Evolutionary conservation across 192 early-diverging fungal genomes (phyloP), one percentile per base, ranked within the genome.

Genomic region (Chytriomyces sp.): DNA sequence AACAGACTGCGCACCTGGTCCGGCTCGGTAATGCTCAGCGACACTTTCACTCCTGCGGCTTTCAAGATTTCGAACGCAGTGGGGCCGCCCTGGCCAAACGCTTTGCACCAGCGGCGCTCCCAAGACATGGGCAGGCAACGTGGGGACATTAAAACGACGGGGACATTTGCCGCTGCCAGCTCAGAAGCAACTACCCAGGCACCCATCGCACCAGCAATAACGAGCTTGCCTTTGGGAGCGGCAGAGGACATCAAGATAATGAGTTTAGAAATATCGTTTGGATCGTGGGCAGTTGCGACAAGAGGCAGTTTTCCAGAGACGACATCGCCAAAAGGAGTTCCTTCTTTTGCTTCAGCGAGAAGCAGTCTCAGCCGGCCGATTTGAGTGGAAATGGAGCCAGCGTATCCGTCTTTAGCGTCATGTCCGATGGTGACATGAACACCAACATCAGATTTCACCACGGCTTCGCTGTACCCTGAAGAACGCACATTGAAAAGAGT

Each of bases 121-220:
- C 87, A 94, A 1, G 79, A 65, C 43, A 45, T 63, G 7, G 92
- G 93, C 4, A 86, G 88, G 79, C 93, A 93, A 13, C 90, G 83
- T 26, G 88, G 70, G 7, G 92, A 91, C 6, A 64, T 45, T 18
- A 94, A 77, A 23, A 94, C 82, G 2, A 94, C 92, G n/a, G 90
- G 81, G 28, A 92, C 85, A 1, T 87, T 71, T 1, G 82, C 76
- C 48, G 79, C 64, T 23, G 90, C 86, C 16, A 93, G 77, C 44
- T 91, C 75, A 3, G 67, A 60, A 5, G 91, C 92, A 23, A 93
- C 82, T 3, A 90, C 78, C 80, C 88, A 86, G 18, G 93, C 88
- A 77, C 94, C 93, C 4, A 81, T 78, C n/a, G 90, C 92, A 59
- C 92, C 88, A 23, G 91, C 66, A 20, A 94, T 81, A 7, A 89